Evolutionary conservation across 129 eudicot species (phyloP).

Genomic region (Chrysanthemum lavandulifolium): DNA sequence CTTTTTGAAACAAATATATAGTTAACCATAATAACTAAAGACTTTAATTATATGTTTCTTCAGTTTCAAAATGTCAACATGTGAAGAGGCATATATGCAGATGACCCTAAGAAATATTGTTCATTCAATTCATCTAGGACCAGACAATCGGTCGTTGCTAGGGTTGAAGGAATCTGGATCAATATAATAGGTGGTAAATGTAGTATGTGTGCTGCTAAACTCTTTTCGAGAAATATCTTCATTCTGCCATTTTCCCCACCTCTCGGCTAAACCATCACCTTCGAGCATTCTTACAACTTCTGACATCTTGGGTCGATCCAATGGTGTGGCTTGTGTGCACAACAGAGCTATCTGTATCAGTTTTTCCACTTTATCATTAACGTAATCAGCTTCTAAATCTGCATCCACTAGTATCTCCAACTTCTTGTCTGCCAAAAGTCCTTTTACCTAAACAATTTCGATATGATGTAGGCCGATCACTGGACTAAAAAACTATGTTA

Average conservation of each 20-base stretch:
- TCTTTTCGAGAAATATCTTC: not conserved
- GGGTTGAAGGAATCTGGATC: slow-evolving; percentile 3
- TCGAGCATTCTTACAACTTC: slow-evolving; percentile 92
- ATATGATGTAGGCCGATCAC: not conserved
- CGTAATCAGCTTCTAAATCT: slow-evolving; percentile 49
- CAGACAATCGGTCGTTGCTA: slow-evolving; percentile 1
- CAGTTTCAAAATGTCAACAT: no score
- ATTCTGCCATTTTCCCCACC: slow-evolving; percentile 49
- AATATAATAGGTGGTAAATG: not conserved
- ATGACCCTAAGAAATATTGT: no score
- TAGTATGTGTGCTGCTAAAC: not conserved
- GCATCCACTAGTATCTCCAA: slow-evolving; percentile 62
- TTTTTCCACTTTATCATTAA: slow-evolving; percentile 58
- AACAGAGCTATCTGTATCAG: slow-evolving; percentile 70
- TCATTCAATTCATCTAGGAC: slow-evolving; percentile 4
- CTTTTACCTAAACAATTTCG: slow-evolving; percentile 51
- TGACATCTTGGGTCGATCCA: slow-evolving; percentile 82
- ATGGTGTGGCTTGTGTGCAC: slow-evolving; percentile 60
- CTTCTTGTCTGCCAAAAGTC: slow-evolving; percentile 63
- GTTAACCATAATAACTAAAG: no score
- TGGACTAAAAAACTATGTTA: no score
- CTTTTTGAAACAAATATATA: no score
- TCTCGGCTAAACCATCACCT: slow-evolving; percentile 76
- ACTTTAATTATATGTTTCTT: no score
- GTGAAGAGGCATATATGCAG: no score